Base-by-base conservation (phyloP, 176 grass and related monocot genomes). In the Hordeum marinum region DNA sequence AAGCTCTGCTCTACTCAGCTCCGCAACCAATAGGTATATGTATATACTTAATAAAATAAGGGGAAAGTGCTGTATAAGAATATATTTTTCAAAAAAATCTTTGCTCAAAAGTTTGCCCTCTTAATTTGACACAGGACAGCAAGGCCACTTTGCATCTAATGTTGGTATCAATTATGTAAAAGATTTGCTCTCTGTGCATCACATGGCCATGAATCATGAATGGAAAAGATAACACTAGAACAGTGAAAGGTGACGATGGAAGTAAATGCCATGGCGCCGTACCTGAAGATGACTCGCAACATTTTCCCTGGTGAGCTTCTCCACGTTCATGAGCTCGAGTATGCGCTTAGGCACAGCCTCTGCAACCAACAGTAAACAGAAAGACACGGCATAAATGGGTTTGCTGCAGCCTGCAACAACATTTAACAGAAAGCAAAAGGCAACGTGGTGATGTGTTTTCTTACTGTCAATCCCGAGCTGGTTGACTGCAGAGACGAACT, bases 211-310 rank as follows among this genome's bases (percentile, higher is more conserved):
- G 35, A 36, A 36, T 36, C 35, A 36, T 57, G 42, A 79, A 88
- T 31, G 40, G 11, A 52, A 46, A 20, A 26, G 25, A 70, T 31
- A 3, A 48, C 21, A 61, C 20, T 37, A 39, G 74, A 76, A 17
- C 17, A 57, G 45, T 61, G 6, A 52, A 52, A 52, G 48, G 48
- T 79, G 63, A 77, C 61, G 37, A 17, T 69, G 34, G 34, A 12
- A 80, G 40, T 48, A 79, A 71, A 82, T 81, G 79, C 25, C 42
- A 76, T 80, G 83, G 82, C 68, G 41, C 21, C 25, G 72, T 89
- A 89, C 97, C 91, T 99, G 97, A 63, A 99, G 83, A 75, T 99
- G 97, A 72, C 97, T 99, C 5, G 94, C 97, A 58, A 99, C 90
- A 88, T 99, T 95, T 90, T 96, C 91, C 76, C 96, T 89, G 14